A percentile compares a stretch with the other conserved stretches of the same genome.
Evolutionary conservation across 2,329 filamentous ascomycete genomes (phyloP).

Genomic region (Hymenoscyphus scutula): DNA sequence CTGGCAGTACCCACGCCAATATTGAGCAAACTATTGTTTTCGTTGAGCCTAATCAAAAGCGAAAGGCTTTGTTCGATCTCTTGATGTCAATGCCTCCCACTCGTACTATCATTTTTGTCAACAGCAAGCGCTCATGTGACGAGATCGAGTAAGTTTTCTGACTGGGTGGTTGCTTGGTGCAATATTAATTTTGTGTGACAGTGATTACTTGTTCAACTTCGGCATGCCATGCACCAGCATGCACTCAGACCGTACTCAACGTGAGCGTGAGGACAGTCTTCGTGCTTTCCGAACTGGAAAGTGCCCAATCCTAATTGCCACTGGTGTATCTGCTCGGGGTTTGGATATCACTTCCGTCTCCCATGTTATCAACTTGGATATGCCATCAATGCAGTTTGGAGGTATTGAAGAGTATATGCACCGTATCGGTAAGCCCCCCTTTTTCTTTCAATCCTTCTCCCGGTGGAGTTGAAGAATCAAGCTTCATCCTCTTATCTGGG

Average conservation of each 20-base stretch:
- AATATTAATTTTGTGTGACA: background rate
- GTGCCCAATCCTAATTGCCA: conserved; percentile 79
- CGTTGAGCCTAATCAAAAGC: conserved; percentile 66
- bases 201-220: conserved; percentile 77
- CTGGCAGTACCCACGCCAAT: conserved; percentile 78
- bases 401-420: conserved; percentile 93
- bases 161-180: background rate
- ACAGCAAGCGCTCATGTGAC: conserved; percentile 74
- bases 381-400: conserved; percentile 72
- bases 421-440: conserved; percentile 69
- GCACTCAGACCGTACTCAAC: conserved; percentile 81
- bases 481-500: background rate
- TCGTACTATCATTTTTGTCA: conserved; percentile 88
- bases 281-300: conserved; percentile 75
- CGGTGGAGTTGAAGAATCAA: background rate
- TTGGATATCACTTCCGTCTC: conserved; percentile 83
- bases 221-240: conserved; percentile 83
- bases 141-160: conserved; percentile 57
- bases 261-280: conserved; percentile 89
- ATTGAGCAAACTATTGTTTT: conserved; percentile 76
- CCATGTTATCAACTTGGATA: conserved; percentile 92
- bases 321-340: conserved; percentile 82
- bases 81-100: conserved; percentile 67
- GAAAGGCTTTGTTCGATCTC: conserved; percentile 67
- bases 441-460: background rate